Percentiles rank a stretch among this genome's conserved stretches.
These are phyloP conservation scores for Funneliformis mosseae DNA, from an alignment of 192 early-diverging fungal genomes.

Conservation along the genomic window DNA sequence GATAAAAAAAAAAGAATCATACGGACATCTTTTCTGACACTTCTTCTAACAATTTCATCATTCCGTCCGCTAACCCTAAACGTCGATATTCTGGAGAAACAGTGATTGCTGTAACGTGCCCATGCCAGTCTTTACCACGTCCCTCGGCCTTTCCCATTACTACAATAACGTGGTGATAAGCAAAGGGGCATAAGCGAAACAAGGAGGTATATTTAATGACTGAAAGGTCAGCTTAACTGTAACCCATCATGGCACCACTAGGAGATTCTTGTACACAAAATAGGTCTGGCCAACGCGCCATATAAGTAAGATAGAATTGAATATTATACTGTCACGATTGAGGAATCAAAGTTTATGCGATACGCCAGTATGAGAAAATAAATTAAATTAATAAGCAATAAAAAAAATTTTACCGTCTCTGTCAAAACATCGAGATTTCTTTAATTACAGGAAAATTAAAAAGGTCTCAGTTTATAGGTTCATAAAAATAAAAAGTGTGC, in stretches of 20 bases:
- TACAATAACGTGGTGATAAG: constrained; percentile 19
- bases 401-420: constrained; percentile 71
- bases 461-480: neutral
- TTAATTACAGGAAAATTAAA: constrained; percentile 18
- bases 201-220: neutral
- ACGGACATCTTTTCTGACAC: constrained; percentile 83
- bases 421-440: constrained; percentile 93
- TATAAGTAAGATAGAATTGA: constrained; percentile 90
- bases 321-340: constrained; percentile 78
- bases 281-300: constrained; percentile 93
- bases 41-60: constrained; percentile 89
- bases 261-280: constrained; percentile 83
- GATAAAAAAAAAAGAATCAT: neutral
- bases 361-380: neutral
- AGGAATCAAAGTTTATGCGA: neutral
- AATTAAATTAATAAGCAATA: neutral
- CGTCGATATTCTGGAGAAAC: constrained; percentile 95
- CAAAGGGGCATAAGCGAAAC: neutral
- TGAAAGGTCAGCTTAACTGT: constrained; percentile 64
- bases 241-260: constrained; percentile 77
- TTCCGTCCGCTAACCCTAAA: constrained; percentile 81
- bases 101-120: constrained; percentile 97
- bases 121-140: constrained; percentile 86
- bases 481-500: no score
- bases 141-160: constrained; percentile 99